phyloP scores from a whole-genome alignment of 257 asterid genomes.

The Fraxinus pennsylvanica region DNA sequence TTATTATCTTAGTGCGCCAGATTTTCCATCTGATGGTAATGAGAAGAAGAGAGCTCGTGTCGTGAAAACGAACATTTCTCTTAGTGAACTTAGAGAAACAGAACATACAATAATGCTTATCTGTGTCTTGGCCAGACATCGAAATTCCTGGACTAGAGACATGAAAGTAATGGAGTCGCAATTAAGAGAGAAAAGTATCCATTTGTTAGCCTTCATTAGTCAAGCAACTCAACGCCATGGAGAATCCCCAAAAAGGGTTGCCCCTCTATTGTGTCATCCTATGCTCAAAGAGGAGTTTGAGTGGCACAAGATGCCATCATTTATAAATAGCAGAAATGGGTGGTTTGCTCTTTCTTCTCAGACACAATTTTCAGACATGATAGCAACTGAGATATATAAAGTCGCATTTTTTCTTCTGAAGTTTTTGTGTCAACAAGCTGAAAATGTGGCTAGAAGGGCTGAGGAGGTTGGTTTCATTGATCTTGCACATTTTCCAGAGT shows the following conservation, averaged over 20 bases:
- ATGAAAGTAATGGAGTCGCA: conserved; percentile 76
- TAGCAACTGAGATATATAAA: conserved; percentile 73
- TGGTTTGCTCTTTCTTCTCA: conserved; percentile 88
- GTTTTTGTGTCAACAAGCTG: conserved; percentile 81
- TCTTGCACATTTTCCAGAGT: conserved; percentile 84
- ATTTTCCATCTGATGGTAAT: conserved; percentile 66
- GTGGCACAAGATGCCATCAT: conserved; percentile 64
- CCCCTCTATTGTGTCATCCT: conserved; percentile 69
- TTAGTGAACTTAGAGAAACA: conserved; percentile 73
- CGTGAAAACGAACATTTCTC: conserved; percentile 56
- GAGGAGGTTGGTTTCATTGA: conserved; percentile 91
- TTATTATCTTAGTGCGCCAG: conserved; percentile 76
- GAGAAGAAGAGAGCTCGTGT: conserved; percentile 82
- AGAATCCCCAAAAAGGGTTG: conserved; percentile 52
- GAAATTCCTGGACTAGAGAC: conserved; percentile 69
- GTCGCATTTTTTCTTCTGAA: conserved; percentile 71
- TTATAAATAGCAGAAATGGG: conserved; percentile 72
- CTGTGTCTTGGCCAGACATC: conserved; percentile 71
- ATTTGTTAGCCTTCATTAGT: conserved; percentile 85
- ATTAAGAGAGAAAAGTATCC: conserved; percentile 80
- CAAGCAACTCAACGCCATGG: conserved; percentile 72
- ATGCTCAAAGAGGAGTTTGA: conserved; percentile 75
- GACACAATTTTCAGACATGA: conserved; percentile 68
- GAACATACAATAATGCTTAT: conserved; percentile 68
- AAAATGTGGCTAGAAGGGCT: conserved; percentile 73